phyloP scores from a whole-genome alignment of 2,329 filamentous ascomycete genomes.

The Aspergillus eucalypticola region DNA sequence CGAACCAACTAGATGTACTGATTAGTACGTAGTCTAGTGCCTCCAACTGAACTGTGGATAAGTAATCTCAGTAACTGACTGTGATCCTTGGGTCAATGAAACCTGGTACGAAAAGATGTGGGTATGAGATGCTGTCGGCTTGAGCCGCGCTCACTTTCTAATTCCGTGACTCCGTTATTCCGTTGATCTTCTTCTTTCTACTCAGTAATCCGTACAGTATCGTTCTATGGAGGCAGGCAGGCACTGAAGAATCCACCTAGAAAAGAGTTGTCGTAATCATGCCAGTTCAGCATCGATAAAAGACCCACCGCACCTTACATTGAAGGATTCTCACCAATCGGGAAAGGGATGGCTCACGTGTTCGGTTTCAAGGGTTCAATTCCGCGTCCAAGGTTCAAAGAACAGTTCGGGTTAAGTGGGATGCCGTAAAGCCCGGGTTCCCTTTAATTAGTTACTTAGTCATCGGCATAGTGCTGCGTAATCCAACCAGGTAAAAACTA shows the following conservation, averaged over 20 bases:
- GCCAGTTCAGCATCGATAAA: not conserved
- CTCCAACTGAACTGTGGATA: too few relatives aligned
- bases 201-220: not conserved
- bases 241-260: too few relatives aligned
- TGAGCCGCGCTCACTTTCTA: not conserved
- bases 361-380: too few relatives aligned
- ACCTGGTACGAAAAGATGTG: too few relatives aligned
- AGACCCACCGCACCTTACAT: not conserved
- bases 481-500: not conserved
- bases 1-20: too few relatives aligned
- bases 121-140: not conserved
- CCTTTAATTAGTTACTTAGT: too few relatives aligned
- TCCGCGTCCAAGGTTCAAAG: too few relatives aligned
- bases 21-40: too few relatives aligned
- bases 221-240: too few relatives aligned
- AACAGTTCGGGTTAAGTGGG: too few relatives aligned
- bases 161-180: not conserved
- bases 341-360: too few relatives aligned
- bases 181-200: not conserved
- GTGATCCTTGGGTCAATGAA: not conserved
- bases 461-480: not conserved
- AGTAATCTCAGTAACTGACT: not conserved
- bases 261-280: not conserved
- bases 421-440: too few relatives aligned
- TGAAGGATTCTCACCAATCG: not conserved